These are phyloP conservation scores for Penicillium arizonense DNA, from an alignment of 495 filamentous ascomycete genomes.

Conservation along the genomic window DNA sequence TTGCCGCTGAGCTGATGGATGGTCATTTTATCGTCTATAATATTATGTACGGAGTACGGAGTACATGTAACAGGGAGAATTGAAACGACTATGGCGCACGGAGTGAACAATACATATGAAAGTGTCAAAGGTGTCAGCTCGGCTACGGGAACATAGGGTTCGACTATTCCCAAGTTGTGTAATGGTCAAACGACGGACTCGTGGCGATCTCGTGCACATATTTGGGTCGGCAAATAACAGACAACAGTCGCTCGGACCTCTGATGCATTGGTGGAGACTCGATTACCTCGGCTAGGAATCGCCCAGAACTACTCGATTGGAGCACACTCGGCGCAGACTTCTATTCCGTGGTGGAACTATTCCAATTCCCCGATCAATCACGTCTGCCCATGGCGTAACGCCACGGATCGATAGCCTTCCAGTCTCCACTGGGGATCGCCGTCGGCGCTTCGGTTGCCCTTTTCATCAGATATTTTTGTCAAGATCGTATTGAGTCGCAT, in stretches of 20 bases:
- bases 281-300: not conserved
- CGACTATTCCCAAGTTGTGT: conserved; percentile 2
- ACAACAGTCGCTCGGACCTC: not conserved
- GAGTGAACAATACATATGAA: not conserved
- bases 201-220: conserved; percentile 5
- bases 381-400: not conserved
- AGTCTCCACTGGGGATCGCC: not conserved
- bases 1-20: conserved; percentile 20
- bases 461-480: not conserved
- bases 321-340: conserved; percentile 4
- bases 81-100: not conserved
- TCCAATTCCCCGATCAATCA: conserved; percentile 1
- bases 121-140: conserved; percentile 14
- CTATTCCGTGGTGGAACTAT: conserved; percentile 1
- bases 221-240: conserved; percentile 4
- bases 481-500: not conserved
- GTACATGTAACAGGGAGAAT: not conserved
- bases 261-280: too few relatives aligned
- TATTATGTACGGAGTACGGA: not conserved
- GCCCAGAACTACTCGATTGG: conserved; percentile 2
- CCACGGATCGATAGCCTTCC: conserved; percentile 5
- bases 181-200: conserved; percentile 16
- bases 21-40: conserved; percentile 15
- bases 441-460: not conserved
- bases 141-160: conserved; percentile 17